These are phyloP conservation scores for Cladobotryum mycophilum DNA, from an alignment of 2,329 filamentous ascomycete genomes.

Conservation along the genomic window DNA sequence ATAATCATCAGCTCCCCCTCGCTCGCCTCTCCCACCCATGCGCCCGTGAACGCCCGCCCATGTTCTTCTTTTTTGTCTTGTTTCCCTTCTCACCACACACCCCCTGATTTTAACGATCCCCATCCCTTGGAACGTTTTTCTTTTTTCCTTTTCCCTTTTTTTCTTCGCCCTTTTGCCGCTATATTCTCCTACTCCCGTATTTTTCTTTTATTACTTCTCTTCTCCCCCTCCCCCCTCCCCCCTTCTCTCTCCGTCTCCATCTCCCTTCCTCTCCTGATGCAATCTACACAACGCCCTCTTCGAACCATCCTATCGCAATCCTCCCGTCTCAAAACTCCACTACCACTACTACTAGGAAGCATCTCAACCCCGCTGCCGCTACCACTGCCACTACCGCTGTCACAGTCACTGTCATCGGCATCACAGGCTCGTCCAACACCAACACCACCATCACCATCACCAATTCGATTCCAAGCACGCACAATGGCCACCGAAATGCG, in stretches of 20 bases:
- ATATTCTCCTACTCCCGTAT: neutral
- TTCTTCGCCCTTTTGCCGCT: neutral
- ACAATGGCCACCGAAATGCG: constrained; percentile 20
- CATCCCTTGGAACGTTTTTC: neutral
- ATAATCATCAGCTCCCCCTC: too few species aligned
- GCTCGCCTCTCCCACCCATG: too few species aligned
- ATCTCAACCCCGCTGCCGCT: neutral
- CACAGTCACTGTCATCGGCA: neutral
- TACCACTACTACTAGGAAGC: neutral
- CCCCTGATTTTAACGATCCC: too few species aligned
- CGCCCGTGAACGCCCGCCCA: too few species aligned
- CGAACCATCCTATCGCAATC: neutral
- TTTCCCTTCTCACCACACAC: too few species aligned
- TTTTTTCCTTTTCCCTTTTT: neutral
- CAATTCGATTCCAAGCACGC: neutral
- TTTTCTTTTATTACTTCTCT: neutral
- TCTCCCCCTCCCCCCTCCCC: neutral
- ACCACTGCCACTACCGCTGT: neutral
- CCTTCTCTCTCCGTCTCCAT: neutral
- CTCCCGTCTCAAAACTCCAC: neutral
- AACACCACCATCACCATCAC: neutral
- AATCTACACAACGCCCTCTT: neutral
- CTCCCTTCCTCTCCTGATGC: neutral
- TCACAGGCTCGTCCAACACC: neutral
- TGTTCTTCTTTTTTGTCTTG: too few species aligned